Evolutionary conservation across 768 basidiomycete species (phyloP).

Genomic region (Boletus speciosus): DNA sequence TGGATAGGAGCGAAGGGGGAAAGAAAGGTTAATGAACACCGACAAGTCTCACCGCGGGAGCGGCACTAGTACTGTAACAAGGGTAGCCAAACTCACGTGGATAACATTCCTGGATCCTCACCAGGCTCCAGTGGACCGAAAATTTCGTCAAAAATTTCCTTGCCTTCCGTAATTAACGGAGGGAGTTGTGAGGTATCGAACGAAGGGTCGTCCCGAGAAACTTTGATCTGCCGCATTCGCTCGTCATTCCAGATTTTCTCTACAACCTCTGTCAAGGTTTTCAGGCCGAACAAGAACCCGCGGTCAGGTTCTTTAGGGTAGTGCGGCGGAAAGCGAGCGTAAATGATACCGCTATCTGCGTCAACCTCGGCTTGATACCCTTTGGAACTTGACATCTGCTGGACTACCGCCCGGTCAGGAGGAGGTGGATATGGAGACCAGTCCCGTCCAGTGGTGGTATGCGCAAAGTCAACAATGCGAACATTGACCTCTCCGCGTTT

Average conservation of each 20-base stretch:
- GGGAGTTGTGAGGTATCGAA: slow-evolving; percentile 50
- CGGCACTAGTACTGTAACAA: neutral
- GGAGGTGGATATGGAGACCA: slow-evolving; percentile 67
- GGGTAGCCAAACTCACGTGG: slow-evolving; percentile 43
- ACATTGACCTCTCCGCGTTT: slow-evolving; percentile 92
- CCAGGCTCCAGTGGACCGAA: slow-evolving; percentile 48
- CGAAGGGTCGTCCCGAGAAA: slow-evolving; percentile 53
- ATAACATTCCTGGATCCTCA: slow-evolving; percentile 75
- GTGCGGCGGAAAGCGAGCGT: slow-evolving; percentile 93
- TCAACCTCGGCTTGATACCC: slow-evolving; percentile 85
- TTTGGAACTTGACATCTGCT: slow-evolving; percentile 55
- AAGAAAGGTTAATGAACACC: neutral
- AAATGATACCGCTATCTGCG: slow-evolving; percentile 74
- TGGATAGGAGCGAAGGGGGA: neutral
- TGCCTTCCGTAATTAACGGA: slow-evolving; percentile 65
- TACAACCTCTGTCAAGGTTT: slow-evolving; percentile 71
- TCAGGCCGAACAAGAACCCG: slow-evolving; percentile 90
- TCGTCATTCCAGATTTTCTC: slow-evolving; percentile 88
- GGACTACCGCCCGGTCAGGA: slow-evolving; percentile 35
- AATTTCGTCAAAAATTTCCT: slow-evolving; percentile 76
- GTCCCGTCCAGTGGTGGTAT: slow-evolving; percentile 93
- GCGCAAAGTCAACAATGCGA: slow-evolving; percentile 97
- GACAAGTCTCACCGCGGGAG: neutral
- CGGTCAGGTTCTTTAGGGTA: slow-evolving; percentile 87
- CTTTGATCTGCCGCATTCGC: slow-evolving; percentile 64